These are phyloP conservation scores for Penicillium verhagenii DNA, from an alignment of 495 filamentous ascomycete genomes.

Conservation along the genomic window DNA sequence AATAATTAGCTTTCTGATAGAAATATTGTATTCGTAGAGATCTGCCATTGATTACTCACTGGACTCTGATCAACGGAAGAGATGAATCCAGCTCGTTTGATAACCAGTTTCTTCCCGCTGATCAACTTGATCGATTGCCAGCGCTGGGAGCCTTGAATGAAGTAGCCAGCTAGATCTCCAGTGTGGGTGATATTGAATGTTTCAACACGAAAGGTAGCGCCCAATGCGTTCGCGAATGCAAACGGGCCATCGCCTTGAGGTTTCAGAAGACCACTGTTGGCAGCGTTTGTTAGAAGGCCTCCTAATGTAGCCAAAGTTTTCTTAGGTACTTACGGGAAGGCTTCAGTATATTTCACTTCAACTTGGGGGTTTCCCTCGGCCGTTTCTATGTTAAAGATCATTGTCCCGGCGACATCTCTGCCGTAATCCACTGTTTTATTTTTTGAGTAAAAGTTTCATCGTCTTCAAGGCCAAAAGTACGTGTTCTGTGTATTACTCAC, in stretches of 20 bases:
- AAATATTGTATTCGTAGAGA: too few species aligned
- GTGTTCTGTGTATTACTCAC: too few species aligned
- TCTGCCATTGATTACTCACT: neutral
- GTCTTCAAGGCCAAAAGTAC: too few species aligned
- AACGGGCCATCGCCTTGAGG: neutral
- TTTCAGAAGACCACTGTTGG: neutral
- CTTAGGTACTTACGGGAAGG: neutral
- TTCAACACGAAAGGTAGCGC: neutral
- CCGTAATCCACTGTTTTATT: neutral
- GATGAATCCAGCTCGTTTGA: slow-evolving; percentile 1
- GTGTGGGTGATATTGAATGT: neutral
- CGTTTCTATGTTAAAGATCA: neutral
- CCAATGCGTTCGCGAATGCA: neutral
- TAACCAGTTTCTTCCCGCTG: neutral
- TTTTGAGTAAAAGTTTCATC: neutral
- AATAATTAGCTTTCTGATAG: too few species aligned
- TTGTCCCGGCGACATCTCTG: neutral
- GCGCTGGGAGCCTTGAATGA: slow-evolving; percentile 3
- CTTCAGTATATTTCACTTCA: neutral
- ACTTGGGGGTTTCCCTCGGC: neutral
- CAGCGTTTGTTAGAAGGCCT: neutral
- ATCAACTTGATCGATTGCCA: slow-evolving; percentile 6
- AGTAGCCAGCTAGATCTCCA: neutral
- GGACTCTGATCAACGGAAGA: slow-evolving; percentile 7
- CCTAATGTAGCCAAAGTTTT: neutral